Evolutionary conservation across 2,329 filamentous ascomycete species (phyloP).

Genomic region (Penicillium sp.): DNA sequence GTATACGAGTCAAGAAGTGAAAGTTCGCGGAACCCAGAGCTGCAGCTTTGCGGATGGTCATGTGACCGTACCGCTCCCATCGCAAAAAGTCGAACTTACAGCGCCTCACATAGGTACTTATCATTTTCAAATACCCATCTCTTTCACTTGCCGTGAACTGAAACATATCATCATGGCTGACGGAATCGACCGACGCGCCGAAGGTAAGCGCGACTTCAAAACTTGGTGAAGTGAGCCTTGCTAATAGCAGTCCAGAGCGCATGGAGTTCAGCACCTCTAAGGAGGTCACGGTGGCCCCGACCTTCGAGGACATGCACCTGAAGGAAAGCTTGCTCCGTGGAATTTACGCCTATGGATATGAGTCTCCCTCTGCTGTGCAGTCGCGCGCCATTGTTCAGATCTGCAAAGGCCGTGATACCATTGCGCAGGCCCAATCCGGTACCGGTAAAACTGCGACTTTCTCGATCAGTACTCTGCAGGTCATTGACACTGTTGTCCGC

Average conservation of each 20-base stretch:
- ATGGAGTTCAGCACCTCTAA: slow-evolving; percentile 99
- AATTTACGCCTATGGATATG: slow-evolving; percentile 98
- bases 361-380: slow-evolving; percentile 96
- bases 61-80: slow-evolving; percentile 19
- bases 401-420: slow-evolving; percentile 98
- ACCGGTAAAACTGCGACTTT: slow-evolving; percentile 97
- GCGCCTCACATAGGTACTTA: neutral
- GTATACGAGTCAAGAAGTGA: neutral
- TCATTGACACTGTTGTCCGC: slow-evolving; percentile 89
- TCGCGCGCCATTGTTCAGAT: slow-evolving; percentile 98
- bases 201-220: slow-evolving; percentile 48
- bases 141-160: slow-evolving; percentile 2
- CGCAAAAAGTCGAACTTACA: slow-evolving; percentile 22
- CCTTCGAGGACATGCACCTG: slow-evolving; percentile 92
- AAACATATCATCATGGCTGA: slow-evolving; percentile 73
- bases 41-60: slow-evolving; percentile 21
- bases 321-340: slow-evolving; percentile 97
- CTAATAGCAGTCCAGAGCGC: slow-evolving; percentile 59
- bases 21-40: slow-evolving; percentile 14
- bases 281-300: slow-evolving; percentile 90
- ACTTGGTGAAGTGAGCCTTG: slow-evolving; percentile 10
- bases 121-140: neutral
- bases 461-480: slow-evolving; percentile 92
- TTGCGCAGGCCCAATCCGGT: slow-evolving; percentile 95
- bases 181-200: slow-evolving; percentile 85